Base-by-base conservation (phyloP, 2,329 filamentous ascomycete genomes). In the Sclerotinia spermophila region DNA sequence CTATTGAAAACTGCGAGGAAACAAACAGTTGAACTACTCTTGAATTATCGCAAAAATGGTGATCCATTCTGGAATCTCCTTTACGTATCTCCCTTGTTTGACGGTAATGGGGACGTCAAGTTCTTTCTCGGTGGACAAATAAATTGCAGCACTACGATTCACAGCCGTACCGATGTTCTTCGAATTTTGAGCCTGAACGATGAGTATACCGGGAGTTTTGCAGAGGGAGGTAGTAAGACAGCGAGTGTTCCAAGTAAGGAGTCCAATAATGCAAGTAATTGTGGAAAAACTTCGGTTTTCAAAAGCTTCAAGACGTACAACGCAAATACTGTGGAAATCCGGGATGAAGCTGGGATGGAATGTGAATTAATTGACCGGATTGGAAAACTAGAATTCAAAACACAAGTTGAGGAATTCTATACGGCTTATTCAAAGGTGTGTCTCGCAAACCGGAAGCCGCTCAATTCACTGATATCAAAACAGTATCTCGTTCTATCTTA, bases 51-150 rank as follows among this genome's bases (percentile, higher is more conserved):
- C 27, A 83, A 84, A 69, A 83, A 83, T 61, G 85, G 85, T 11
- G 80, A 82, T 33, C 84, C 85, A 0, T 87, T 86, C 74, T 87
- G 85, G 85, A 89, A 88, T 66, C 76, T 89, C 13, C 79, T 89
- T 0, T 87, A 85, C 65, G 78, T 84, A 1, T 82, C 84, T 61
- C 87, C 87, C 0, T 78, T 90, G 0, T 80, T 82, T 35, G 83
- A 87, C 71, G 77, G 79, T 0, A 74, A 80, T 0, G 86, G 86
- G 4, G 82, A 82, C 11, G 77, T 85, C 2, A 81, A 80, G 0
- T 87, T 84, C 77, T 87, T 85, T 74, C 81, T 90, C 24, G 86
- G 85, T 0, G 86, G 83, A 0, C 85, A 89, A 72, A 83, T 89
- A 67, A 85, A 89, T 72, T 84, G 87, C 21, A 87, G 86, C 0